Evolutionary conservation across 306 rosid species (phyloP), one percentile per base, ranked within the genome.

Genomic region (Fagus crenata): DNA sequence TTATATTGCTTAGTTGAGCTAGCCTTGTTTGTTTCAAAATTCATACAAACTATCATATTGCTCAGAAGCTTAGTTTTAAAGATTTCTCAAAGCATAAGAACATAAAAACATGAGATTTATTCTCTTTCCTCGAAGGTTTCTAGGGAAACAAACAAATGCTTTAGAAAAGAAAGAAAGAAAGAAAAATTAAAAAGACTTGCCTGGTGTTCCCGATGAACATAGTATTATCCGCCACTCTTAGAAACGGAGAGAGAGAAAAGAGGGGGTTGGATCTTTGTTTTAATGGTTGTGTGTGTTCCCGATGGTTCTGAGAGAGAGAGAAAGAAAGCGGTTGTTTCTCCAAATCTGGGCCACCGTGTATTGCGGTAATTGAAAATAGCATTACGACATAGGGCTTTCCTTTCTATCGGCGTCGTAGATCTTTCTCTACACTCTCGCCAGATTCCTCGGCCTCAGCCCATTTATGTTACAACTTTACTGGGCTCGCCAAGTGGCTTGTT

Each of bases 271-370:
- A 89, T 89, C 92, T 83, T 46, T 67, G 75, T 36, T 39, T 28
- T 46, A 0, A 80, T 71, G 53, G 86, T 65, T 76, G 54, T 15
- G 73, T 70, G 79, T 69, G 75, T 81, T 83, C 78, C 81, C 75
- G 83, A 80, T 76, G 46, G 71, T 81, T 76, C 72, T 74, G 77
- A 82, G 83, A 58, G 60, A 51, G 84, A 81, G 87, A 72, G 84
- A 36, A 72, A 78, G 76, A 82, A 61, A 81, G 81, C 84, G 92
- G 96, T 81, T 76, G 76, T 78, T 70, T 39, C 92, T 85, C 69
- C 81, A 93, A 93, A 91, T 89, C 86, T 80, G 94, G 91, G 90
- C 89, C 93, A 80, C 90, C 88, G 80, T 79, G 72, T 67, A 61
- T 5, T 3, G 3, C n/a, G 46, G 28, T 1, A 42, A 12, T 18